Conservation (phyloP, 208 protist species). For the Crithidia thermophila region DNA sequence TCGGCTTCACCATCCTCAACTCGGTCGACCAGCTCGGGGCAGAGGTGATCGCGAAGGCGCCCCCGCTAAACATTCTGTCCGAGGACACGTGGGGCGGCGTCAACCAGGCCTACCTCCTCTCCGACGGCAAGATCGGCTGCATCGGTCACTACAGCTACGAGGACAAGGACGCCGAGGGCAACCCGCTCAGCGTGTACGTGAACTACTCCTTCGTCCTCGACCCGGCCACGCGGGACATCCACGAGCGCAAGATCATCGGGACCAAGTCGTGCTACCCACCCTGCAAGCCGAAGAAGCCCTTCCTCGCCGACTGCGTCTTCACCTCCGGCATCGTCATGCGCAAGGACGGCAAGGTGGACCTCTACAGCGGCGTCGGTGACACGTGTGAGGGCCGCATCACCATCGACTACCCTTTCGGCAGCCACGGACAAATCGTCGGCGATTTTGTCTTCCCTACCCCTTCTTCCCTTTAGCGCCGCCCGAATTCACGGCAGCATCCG, state of each 20-base stretch:
- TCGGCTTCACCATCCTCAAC: conserved; percentile 44
- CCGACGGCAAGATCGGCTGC: conserved; percentile 47
- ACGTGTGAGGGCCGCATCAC: conserved; percentile 34
- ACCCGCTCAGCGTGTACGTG: conserved; percentile 38
- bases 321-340: conserved; percentile 59
- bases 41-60: conserved; percentile 22
- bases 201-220: conserved; percentile 54
- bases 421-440: conserved; percentile 31
- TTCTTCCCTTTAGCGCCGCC: conserved; percentile 16
- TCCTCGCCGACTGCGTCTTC: conserved; percentile 47
- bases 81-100: conserved; percentile 49
- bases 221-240: conserved; percentile 29
- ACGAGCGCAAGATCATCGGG: conserved; percentile 41
- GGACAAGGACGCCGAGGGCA: conserved; percentile 8
- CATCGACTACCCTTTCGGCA: conserved; percentile 47
- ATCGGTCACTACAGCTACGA: conserved; percentile 53
- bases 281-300: conserved; percentile 30
- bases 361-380: conserved; percentile 54
- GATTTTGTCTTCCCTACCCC: conserved; percentile 25
- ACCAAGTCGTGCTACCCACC: conserved; percentile 41
- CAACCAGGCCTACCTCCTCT: conserved; percentile 53
- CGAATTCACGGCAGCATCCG: no score
- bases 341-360: conserved; percentile 44
- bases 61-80: conserved; percentile 26
- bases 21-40: conserved; percentile 28